phyloP scores from a whole-genome alignment of 148 eudicot species.

The Cornus kousa region DNA sequence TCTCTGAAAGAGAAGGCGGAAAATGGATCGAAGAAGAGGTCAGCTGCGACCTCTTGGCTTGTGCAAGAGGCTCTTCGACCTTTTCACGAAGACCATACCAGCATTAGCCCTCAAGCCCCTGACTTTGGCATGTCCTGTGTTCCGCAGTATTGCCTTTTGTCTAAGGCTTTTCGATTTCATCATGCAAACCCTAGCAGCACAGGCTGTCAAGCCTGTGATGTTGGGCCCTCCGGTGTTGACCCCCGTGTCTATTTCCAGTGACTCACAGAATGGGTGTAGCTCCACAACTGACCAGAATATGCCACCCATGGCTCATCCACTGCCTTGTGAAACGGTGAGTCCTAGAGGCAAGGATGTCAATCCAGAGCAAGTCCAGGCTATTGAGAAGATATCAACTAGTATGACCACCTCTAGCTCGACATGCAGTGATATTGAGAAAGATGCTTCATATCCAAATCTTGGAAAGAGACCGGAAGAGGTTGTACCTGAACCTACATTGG shows the following conservation, averaged over 20 bases:
- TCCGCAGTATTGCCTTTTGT: conserved; percentile 20
- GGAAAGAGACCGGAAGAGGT: not conserved
- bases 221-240: conserved; percentile 15
- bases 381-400: too few species aligned
- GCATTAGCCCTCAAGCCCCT: not conserved
- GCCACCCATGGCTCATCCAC: not conserved
- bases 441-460: not conserved
- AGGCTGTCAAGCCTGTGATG: conserved; percentile 38
- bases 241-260: not conserved
- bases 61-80: conserved; percentile 25
- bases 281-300: too few species aligned
- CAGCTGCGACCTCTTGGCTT: conserved; percentile 32
- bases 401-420: too few species aligned
- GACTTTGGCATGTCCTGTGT: not conserved
- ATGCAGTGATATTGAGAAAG: not conserved
- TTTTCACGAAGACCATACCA: not conserved
- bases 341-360: not conserved
- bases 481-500: not conserved
- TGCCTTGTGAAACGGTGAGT: not conserved
- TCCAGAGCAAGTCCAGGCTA: not conserved
- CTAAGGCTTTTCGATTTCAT: conserved; percentile 37
- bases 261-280: not conserved
- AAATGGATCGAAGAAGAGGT: too few species aligned
- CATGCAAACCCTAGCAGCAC: conserved; percentile 34
- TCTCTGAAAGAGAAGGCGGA: not conserved